A percentile compares a stretch with the other conserved stretches of the same genome.
Evolutionary conservation across 176 grass and related monocot species (phyloP).

Genomic region (Oryza coarctata): DNA sequence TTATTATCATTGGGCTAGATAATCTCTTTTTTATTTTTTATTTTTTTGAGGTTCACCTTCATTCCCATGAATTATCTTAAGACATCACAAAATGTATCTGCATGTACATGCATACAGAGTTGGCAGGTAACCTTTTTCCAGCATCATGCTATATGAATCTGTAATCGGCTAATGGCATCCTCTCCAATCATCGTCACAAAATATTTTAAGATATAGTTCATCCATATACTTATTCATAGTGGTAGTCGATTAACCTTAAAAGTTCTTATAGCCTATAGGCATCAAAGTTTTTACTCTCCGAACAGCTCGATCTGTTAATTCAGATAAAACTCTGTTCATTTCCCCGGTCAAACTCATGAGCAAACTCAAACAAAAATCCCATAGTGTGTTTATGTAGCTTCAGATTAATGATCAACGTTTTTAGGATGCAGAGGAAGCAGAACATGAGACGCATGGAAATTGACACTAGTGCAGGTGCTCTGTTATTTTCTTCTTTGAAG

Average conservation of each 20-base stretch:
- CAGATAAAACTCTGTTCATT: background rate
- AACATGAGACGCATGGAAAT: slow-evolving; percentile 26
- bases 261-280: background rate
- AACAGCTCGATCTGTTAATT: background rate
- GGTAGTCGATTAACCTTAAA: background rate
- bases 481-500: background rate
- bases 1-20: background rate
- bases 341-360: background rate
- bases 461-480: slow-evolving; percentile 23
- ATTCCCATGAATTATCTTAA: background rate
- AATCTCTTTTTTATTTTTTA: too few species aligned
- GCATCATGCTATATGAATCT: background rate
- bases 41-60: background rate
- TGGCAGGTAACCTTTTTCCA: background rate
- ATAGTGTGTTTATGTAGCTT: slow-evolving; percentile 47
- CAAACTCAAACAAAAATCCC: background rate
- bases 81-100: background rate
- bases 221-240: background rate
- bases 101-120: background rate
- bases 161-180: background rate
- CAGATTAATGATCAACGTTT: slow-evolving; percentile 72
- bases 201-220: background rate
- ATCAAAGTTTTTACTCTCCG: background rate
- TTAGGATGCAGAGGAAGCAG: slow-evolving; percentile 69
- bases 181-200: background rate